Evolutionary conservation across 805 yeast species (phyloP).

Genomic region (Metschnikowia orientalis): DNA sequence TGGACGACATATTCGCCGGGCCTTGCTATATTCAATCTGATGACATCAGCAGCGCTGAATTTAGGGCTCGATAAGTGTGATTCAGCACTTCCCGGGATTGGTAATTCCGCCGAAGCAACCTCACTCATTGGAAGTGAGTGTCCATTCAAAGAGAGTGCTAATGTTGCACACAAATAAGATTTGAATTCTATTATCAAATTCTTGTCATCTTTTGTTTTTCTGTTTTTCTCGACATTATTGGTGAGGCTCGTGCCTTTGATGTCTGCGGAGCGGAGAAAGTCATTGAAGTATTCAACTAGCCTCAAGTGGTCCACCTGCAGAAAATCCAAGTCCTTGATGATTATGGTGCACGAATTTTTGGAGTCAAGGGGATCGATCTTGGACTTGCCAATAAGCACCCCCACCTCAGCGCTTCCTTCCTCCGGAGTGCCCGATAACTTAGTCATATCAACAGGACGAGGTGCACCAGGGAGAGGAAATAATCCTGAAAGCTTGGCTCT

Average conservation of each 20-base stretch:
- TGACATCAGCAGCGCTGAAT: constrained; percentile 1
- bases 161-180: constrained; percentile 51
- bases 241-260: constrained; percentile 33
- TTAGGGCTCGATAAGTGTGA: neutral
- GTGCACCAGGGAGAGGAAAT: constrained; percentile 59
- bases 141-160: constrained; percentile 42
- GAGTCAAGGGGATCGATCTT: constrained; percentile 39
- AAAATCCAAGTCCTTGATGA: constrained; percentile 32
- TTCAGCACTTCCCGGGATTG: constrained; percentile 1
- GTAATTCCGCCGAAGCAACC: constrained; percentile 22
- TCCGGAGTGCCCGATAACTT: constrained; percentile 37
- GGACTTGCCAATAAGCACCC: constrained; percentile 30
- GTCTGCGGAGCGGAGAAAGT: constrained; percentile 42
- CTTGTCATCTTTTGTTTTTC: constrained; percentile 34
- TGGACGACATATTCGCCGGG: constrained; percentile 38
- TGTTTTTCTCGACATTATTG: constrained; percentile 30
- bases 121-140: constrained; percentile 25
- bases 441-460: constrained; percentile 41
- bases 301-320: constrained; percentile 30
- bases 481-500: constrained; percentile 75
- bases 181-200: constrained; percentile 49
- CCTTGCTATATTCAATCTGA: constrained; percentile 18
- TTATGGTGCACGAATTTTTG: constrained; percentile 27
- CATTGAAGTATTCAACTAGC: constrained; percentile 43
- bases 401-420: constrained; percentile 28